Conservation (phyloP, 73 alveolate genomes). For the Breviolum minutum region DNA sequence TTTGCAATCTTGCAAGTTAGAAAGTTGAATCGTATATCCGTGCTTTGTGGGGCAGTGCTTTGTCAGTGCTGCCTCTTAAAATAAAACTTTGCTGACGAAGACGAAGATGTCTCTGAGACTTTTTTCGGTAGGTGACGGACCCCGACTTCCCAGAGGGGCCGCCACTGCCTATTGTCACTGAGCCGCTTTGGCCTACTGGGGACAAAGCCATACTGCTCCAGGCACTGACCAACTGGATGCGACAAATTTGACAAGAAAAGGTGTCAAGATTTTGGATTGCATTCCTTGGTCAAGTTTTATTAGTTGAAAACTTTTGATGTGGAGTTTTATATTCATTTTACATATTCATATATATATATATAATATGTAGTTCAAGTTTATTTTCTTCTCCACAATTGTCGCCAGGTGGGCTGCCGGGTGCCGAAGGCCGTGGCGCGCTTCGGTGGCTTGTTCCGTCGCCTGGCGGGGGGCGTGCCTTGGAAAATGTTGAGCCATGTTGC, state of each 20-base stretch:
- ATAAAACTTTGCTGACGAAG: neutral
- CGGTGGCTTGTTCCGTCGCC: constrained; percentile 15
- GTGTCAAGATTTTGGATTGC: neutral
- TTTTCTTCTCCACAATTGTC: too few relatives aligned
- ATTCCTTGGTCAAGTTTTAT: neutral
- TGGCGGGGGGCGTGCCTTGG: constrained; percentile 15
- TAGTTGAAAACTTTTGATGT: neutral
- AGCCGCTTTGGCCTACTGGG: constrained; percentile 44
- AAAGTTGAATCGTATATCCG: too few relatives aligned
- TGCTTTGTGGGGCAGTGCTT: too few relatives aligned
- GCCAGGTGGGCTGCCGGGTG: constrained; percentile 81
- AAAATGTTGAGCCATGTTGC: constrained; percentile 3
- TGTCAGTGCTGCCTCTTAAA: neutral
- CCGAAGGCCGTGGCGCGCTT: constrained; percentile 41
- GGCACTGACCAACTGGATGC: neutral
- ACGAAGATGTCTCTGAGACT: neutral
- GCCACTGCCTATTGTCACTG: constrained; percentile 74
- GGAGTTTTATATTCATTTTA: too few relatives aligned
- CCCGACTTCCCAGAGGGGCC: constrained; percentile 78
- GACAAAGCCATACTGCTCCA: constrained; percentile 66
- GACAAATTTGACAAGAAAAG: neutral
- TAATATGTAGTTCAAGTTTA: too few relatives aligned
- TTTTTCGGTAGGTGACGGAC: constrained; percentile 42
- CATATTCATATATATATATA: neutral
- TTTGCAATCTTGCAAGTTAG: neutral